Evolutionary conservation across 2,329 filamentous ascomycete genomes (phyloP), one percentile per base, ranked within the genome.

Genomic region (Arachnomyces sp.): DNA sequence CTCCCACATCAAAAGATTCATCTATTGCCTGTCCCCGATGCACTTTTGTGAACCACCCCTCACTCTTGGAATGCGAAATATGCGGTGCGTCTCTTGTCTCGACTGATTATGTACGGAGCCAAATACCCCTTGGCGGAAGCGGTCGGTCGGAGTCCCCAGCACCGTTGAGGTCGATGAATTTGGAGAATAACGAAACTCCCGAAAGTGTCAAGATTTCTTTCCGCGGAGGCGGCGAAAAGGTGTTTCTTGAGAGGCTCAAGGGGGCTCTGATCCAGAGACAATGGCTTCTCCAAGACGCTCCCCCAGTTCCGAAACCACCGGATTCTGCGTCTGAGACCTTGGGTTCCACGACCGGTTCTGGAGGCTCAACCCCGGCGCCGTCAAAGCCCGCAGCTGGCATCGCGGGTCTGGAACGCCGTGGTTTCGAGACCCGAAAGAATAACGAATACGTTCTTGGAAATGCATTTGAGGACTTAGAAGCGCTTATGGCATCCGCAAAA

Each of bases 401-500:
- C 52, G 90, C 90, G 7, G 90, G 89, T 0, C 73, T 98, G 2
- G 92, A 98, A 60, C 82, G 87, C 53, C 79, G 88, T 46, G 86
- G 87, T 0, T 66, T 90, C 4, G 86, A 89, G 52, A 78, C 88
- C 55, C 83, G 87, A 42, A 90, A 86, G 66, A 95, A 94, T 61
- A 96, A 95, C 52, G 88, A 95, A 61, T 67, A 87, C 7, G 82
- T 95, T 36, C 95, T 98, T 48, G 90, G 90, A 17, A 88, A 78
- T 49, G 89, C 92, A 0, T 98, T 98, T 54, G 90, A 95, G 59
- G 92, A 98, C 55, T 75, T 98, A 0, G 90, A 96, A 59, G 89
- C 92, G 3, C 72, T 98, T 29, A 98, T 96, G 90, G 87, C 89
- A 3, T 95, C 90, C 3, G 92, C 92, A 4, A 95, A 96, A 59